Percentiles rank a stretch among this genome's conserved stretches.
Conservation (phyloP, 306 rosid species). For the Cucurbita ficifolia region DNA sequence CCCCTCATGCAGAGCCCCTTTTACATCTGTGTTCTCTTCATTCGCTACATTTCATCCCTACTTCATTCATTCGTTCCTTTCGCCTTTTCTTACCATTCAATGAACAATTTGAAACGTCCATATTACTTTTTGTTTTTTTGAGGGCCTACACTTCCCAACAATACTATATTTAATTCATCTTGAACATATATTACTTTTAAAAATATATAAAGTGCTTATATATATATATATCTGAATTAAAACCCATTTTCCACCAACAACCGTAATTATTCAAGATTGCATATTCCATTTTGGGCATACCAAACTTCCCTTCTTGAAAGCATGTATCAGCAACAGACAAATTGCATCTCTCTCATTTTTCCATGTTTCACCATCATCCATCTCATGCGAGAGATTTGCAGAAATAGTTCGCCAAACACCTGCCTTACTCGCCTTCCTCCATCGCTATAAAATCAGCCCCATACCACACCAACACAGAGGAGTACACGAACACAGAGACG, state of each 20-base stretch:
- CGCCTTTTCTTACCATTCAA: background rate
- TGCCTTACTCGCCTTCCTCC: background rate
- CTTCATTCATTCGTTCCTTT: no score
- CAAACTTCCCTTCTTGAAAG: background rate
- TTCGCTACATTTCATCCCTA: background rate
- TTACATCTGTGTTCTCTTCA: background rate
- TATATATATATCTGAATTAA: background rate
- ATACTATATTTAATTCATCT: no score
- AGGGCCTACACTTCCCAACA: no score
- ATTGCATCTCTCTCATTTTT: background rate
- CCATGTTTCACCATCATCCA: background rate
- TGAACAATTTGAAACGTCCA: background rate
- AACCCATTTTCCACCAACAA: background rate
- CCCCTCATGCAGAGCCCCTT: background rate
- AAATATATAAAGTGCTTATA: no score
- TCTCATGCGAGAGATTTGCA: background rate
- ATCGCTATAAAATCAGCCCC: background rate
- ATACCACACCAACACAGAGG: background rate
- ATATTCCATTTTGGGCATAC: background rate
- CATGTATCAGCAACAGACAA: background rate
- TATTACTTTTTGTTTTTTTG: no score
- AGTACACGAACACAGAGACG: background rate
- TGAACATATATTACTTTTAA: no score
- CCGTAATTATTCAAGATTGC: background rate
- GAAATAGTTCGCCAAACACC: background rate